A percentile compares a stretch with the other conserved stretches of the same genome.
phyloP scores from a whole-genome alignment of 2,329 filamentous ascomycete species.

The Fusarium verrucosum region DNA sequence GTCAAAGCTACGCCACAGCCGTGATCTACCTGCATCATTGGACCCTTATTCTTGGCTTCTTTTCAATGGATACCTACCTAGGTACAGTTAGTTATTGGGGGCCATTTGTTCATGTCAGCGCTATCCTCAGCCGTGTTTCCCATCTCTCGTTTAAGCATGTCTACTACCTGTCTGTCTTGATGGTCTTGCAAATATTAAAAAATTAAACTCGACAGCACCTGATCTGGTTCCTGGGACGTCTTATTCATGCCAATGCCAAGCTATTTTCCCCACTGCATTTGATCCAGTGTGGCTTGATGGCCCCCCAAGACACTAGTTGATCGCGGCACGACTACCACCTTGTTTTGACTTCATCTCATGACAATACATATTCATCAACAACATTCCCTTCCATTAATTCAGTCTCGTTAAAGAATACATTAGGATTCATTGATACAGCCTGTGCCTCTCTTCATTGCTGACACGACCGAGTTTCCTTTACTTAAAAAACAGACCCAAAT shows the following conservation, averaged over 20 bases:
- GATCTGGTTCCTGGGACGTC: background rate
- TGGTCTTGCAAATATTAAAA: background rate
- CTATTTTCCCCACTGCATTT: slow-evolving; percentile 1
- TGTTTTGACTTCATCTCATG: slow-evolving; percentile 28
- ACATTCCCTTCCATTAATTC: slow-evolving; percentile 11
- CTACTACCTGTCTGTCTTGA: background rate
- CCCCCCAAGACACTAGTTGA: slow-evolving; percentile 6
- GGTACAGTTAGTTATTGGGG: background rate
- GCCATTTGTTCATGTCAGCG: background rate
- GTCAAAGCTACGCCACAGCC: slow-evolving; percentile 15
- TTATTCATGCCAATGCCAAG: slow-evolving; percentile 7
- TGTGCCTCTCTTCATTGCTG: background rate
- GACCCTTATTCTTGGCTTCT: slow-evolving; percentile 26
- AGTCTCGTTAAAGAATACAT: background rate
- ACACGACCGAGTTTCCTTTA: background rate
- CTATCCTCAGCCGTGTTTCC: background rate
- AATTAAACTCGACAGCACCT: background rate
- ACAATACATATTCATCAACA: background rate
- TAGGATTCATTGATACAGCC: background rate
- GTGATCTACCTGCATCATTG: slow-evolving; percentile 11
- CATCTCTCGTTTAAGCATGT: background rate
- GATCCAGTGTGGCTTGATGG: slow-evolving; percentile 11
- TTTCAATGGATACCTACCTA: background rate
- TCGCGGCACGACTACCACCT: slow-evolving; percentile 7
- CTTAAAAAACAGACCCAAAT: slow-evolving; percentile 13